Base-by-base conservation (phyloP, 768 basidiomycete species). In the Cubamyces sp. region DNA sequence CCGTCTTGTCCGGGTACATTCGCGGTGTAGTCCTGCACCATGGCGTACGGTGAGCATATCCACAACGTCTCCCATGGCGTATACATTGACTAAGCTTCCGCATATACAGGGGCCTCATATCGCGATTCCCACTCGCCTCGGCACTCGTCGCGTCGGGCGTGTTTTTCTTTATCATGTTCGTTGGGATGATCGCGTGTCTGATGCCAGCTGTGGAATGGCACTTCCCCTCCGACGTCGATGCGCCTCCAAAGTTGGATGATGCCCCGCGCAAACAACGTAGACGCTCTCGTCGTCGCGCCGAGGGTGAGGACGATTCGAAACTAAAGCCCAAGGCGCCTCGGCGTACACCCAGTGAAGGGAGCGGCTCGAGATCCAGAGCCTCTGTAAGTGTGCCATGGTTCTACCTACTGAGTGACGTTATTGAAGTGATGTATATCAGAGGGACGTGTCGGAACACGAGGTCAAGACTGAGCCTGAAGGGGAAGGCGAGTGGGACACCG, bases 71-170 rank as follows among this genome's bases (percentile, higher is more conserved):
- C n/a, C 5, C 1, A 26, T 26, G 21, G 5, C 16, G 47, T 21
- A 21, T 21, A 21, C 4, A 48, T 26, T n/a, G 21, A 3, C 28
- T 30, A 8, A 30, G 28, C 28, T 30, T 30, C 28, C 28, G 21
- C 16, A 25, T 25, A 57, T 62, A 18, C 62, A 92, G 91, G 23
- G 89, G 90, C 28, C 71, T 92, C 6, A 79, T 88, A 37, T 83
- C 87, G 34, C 85, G 87, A 39, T 90, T 88, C 73, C 91, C 91
- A 1, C 67, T 90, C 15, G 61, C 80, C 14, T 82, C 82, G 49
- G 81, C 86, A 5, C 19, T 87, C 12, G 61, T 79, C n/a, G 71
- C 78, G 0, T 67, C 75, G 9, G 61, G 68, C 23, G 60, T 71
- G 6, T 79, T 79, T 70, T 73, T 78, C 63, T 68, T 69, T 51